phyloP scores from a whole-genome alignment of 345 rosid genomes.

The Moricandia moricandioides region DNA sequence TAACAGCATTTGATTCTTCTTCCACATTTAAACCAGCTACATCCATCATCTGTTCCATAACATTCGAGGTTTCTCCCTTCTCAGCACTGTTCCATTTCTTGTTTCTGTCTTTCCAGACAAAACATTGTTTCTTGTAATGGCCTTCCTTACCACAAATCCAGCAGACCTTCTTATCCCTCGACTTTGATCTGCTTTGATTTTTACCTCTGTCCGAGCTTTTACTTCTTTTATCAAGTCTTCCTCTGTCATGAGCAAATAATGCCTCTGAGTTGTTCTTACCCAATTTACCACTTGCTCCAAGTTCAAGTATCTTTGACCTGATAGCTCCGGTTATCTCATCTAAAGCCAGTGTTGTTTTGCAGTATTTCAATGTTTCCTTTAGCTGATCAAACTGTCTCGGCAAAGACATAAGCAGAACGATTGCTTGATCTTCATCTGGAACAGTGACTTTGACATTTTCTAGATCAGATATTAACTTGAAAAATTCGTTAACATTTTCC shows the following conservation, averaged over 20 bases:
- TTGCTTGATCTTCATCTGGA: background rate
- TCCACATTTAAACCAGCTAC: background rate
- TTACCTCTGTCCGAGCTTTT: background rate
- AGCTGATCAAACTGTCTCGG: background rate
- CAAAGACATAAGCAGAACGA: background rate
- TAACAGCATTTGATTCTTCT: background rate
- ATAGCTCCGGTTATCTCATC: background rate
- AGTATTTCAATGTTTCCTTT: background rate
- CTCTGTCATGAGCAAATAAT: background rate
- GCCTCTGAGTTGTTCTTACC: background rate
- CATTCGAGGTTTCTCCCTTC: background rate
- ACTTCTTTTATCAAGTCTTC: background rate
- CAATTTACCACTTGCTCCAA: background rate
- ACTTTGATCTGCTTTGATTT: background rate
- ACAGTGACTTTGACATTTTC: background rate
- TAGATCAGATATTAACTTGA: background rate
- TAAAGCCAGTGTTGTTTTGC: background rate
- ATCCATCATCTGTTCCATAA: background rate
- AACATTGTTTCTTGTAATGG: background rate
- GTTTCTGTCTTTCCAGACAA: background rate
- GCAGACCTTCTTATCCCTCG: background rate
- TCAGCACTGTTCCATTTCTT: background rate
- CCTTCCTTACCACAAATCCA: background rate
- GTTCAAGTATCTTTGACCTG: background rate
- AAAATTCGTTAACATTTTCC: background rate